Conservation (phyloP, 192 early-diverging fungal species). For the Coemansia furcata region DNA sequence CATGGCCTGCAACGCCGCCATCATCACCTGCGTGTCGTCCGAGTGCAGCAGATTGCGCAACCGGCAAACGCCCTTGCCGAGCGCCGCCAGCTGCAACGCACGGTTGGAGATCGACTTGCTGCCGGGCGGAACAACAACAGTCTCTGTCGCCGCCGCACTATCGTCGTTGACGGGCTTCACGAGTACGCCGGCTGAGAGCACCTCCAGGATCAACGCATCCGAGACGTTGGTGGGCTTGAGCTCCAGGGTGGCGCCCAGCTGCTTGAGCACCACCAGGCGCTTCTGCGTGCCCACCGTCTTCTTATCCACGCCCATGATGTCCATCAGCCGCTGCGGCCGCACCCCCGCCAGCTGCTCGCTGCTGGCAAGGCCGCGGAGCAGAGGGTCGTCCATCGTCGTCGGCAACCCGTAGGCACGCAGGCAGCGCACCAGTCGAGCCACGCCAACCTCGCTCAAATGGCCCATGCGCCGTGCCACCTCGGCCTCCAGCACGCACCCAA, state of each 20-base stretch:
- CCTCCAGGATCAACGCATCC: constrained; percentile 82
- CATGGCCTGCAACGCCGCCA: constrained; percentile 84
- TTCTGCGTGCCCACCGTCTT: constrained; percentile 93
- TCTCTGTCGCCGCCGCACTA: not conserved
- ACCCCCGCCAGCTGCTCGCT: constrained; percentile 60
- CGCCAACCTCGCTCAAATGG: constrained; percentile 77
- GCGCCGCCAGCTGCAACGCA: constrained; percentile 85
- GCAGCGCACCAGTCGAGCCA: constrained; percentile 82
- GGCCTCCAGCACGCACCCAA: constrained; percentile 93
- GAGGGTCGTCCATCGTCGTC: constrained; percentile 76
- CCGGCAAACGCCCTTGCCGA: constrained; percentile 78
- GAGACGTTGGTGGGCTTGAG: constrained; percentile 75
- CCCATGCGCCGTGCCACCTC: constrained; percentile 90
- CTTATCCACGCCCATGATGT: constrained; percentile 93
- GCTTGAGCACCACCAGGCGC: constrained; percentile 80
- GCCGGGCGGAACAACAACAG: constrained; percentile 70
- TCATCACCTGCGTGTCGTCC: constrained; percentile 98
- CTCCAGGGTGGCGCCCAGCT: constrained; percentile 85
- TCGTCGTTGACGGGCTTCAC: constrained; percentile 59
- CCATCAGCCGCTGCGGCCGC: constrained; percentile 79
- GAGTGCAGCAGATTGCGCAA: constrained; percentile 89
- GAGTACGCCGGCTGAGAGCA: constrained; percentile 72
- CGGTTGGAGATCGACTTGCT: constrained; percentile 99
- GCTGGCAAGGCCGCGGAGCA: constrained; percentile 62
- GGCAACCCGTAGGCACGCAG: constrained; percentile 87